Conservation (phyloP, 768 basidiomycete genomes). For the Clitopilus passeckerianus region DNA sequence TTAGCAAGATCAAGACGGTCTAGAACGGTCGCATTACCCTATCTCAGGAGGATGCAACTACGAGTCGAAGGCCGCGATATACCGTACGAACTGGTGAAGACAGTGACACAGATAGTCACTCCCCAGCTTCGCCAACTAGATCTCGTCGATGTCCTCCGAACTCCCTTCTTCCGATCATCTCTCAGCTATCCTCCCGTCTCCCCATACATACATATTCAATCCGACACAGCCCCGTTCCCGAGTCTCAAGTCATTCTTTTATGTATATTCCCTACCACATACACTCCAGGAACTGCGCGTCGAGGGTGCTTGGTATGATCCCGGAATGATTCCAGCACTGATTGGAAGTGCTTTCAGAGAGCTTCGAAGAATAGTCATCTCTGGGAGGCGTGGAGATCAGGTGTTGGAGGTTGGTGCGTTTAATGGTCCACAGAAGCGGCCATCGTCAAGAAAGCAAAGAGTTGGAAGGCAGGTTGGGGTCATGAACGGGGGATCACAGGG, state of each 20-base stretch:
- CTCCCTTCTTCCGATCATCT: slow-evolving; percentile 11
- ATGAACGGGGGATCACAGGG: slow-evolving; percentile 5
- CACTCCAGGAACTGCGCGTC: slow-evolving; percentile 31
- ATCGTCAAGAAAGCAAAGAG: background rate
- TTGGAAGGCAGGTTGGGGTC: slow-evolving; percentile 6
- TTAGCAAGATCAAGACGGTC: slow-evolving; percentile 21
- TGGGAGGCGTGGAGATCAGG: background rate
- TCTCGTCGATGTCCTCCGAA: slow-evolving; percentile 39
- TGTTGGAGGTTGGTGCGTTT: background rate
- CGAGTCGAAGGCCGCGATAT: slow-evolving; percentile 50
- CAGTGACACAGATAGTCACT: slow-evolving; percentile 44
- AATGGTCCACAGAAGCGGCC: background rate
- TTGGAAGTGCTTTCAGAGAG: background rate
- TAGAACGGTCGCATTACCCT: slow-evolving; percentile 34
- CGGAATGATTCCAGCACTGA: slow-evolving; percentile 29
- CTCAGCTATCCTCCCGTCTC: background rate
- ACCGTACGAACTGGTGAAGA: slow-evolving; percentile 51
- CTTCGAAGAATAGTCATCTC: background rate
- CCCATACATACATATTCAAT: background rate
- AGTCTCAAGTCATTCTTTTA: slow-evolving; percentile 43
- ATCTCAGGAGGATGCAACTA: slow-evolving; percentile 43
- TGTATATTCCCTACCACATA: slow-evolving; percentile 33
- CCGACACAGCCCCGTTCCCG: slow-evolving; percentile 26
- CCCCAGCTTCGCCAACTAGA: slow-evolving; percentile 44
- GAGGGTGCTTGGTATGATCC: slow-evolving; percentile 46